Evolutionary conservation across 2,329 filamentous ascomycete genomes (phyloP).

Genomic region (Gnomoniopsis sp.): DNA sequence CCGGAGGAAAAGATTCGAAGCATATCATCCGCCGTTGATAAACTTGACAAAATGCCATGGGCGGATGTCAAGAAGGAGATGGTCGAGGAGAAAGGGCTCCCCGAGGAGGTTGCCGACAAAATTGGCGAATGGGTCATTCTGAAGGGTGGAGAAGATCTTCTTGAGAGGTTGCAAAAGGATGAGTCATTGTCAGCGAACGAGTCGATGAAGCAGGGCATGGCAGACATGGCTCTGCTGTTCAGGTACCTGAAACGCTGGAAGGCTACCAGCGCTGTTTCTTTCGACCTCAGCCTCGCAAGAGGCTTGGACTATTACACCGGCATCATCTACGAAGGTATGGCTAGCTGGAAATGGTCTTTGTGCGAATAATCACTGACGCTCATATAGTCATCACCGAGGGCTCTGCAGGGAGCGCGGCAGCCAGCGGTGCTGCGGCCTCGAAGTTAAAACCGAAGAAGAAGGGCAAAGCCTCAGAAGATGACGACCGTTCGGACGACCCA

Average conservation of each 20-base stretch:
- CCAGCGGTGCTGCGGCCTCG: conserved; percentile 29
- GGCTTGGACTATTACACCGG: conserved; percentile 79
- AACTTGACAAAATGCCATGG: conserved; percentile 92
- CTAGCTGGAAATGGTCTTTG: neutral
- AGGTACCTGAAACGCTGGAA: conserved; percentile 77
- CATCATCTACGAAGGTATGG: conserved; percentile 27
- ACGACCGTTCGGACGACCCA: conserved; percentile 74
- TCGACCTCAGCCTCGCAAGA: conserved; percentile 85
- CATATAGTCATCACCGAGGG: conserved; percentile 18
- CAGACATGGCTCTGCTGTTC: conserved; percentile 78
- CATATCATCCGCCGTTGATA: conserved; percentile 92
- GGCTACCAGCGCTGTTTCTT: conserved; percentile 71
- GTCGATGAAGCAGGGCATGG: conserved; percentile 73
- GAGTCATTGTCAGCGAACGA: conserved; percentile 66
- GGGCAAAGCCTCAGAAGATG: conserved; percentile 50
- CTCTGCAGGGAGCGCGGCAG: conserved; percentile 31
- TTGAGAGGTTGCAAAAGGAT: conserved; percentile 67
- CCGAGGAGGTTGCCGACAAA: conserved; percentile 72
- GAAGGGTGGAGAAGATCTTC: conserved; percentile 65
- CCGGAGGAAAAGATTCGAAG: conserved; percentile 81
- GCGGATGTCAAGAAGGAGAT: conserved; percentile 87
- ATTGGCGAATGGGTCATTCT: conserved; percentile 81
- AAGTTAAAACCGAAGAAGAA: conserved; percentile 46
- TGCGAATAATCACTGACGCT: neutral
- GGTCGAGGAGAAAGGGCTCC: conserved; percentile 86